Evolutionary conservation across 345 rosid species (phyloP).

Genomic region (Eucalyptus curtisii): DNA sequence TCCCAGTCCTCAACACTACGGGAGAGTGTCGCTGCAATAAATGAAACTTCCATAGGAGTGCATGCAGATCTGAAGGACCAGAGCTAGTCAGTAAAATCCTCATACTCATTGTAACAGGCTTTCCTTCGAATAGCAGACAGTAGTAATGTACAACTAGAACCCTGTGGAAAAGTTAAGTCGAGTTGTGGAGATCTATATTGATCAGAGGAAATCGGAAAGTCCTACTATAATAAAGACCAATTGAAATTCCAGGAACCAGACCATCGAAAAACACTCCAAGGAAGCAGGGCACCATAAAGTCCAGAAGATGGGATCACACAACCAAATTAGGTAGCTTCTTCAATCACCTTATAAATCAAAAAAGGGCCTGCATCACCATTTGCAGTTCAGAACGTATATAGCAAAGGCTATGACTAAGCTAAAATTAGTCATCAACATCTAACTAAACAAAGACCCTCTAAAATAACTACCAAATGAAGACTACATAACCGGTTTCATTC

Average conservation of each 20-base stretch:
- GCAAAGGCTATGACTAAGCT: slow-evolving; percentile 9
- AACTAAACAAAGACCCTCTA: neutral
- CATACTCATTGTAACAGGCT: neutral
- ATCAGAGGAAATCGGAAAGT: neutral
- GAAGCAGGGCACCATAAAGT: slow-evolving; percentile 14
- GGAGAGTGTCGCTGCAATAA: neutral
- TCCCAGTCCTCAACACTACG: neutral
- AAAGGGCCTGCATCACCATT: slow-evolving; percentile 37
- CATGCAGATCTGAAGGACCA: neutral
- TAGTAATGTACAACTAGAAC: neutral
- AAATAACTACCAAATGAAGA: neutral
- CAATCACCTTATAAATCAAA: slow-evolving; percentile 19
- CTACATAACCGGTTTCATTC: neutral
- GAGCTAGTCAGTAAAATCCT: neutral
- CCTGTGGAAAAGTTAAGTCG: neutral
- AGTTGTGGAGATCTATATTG: neutral
- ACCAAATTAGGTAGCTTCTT: slow-evolving; percentile 17
- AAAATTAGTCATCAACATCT: neutral
- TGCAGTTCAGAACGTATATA: slow-evolving; percentile 18
- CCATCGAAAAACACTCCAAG: slow-evolving; percentile 5
- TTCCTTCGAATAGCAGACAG: neutral
- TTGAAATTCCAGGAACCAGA: neutral
- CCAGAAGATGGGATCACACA: slow-evolving; percentile 8
- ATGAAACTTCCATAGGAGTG: neutral
- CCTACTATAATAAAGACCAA: neutral